Percentiles rank a stretch among this genome's conserved stretches.
phyloP scores from a whole-genome alignment of 805 yeast species.

The Wickerhamomyces mucosus region DNA sequence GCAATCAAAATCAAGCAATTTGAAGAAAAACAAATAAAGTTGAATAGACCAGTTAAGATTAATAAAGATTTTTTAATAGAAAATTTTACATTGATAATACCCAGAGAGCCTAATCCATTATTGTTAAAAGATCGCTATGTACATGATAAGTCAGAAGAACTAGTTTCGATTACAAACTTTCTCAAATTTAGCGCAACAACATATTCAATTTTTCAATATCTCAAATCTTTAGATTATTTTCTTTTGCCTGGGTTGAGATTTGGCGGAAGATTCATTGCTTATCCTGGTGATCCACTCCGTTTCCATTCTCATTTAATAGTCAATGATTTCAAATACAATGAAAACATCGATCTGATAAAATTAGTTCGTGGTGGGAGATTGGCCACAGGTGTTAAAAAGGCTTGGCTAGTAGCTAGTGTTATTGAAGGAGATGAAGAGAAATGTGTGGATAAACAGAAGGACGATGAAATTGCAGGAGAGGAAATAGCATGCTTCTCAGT shows the following conservation, averaged over 20 bases:
- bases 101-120: too few relatives aligned
- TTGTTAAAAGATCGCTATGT: too few relatives aligned
- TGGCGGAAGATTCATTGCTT: conserved; percentile 83
- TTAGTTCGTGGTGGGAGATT: conserved; percentile 81
- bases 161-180: background rate
- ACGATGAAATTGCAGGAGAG: conserved; percentile 13
- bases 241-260: conserved; percentile 82
- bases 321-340: conserved; percentile 36
- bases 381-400: conserved; percentile 87
- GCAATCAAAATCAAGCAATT: conserved; percentile 3
- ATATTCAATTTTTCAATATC: conserved; percentile 8
- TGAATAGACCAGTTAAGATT: background rate
- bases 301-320: conserved; percentile 84
- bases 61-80: too few relatives aligned
- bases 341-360: conserved; percentile 45
- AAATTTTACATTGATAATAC: too few relatives aligned
- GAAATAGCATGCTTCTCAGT: conserved; percentile 50
- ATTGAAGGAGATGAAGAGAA: conserved; percentile 8
- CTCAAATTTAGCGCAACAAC: background rate
- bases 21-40: conserved; percentile 1
- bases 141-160: too few relatives aligned
- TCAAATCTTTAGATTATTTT: conserved; percentile 33
- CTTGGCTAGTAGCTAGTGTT: conserved; percentile 52
- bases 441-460: conserved; percentile 11
- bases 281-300: conserved; percentile 90